Evolutionary conservation across 2,329 filamentous ascomycete species (phyloP).

Genomic region (Penicillium sp.): DNA sequence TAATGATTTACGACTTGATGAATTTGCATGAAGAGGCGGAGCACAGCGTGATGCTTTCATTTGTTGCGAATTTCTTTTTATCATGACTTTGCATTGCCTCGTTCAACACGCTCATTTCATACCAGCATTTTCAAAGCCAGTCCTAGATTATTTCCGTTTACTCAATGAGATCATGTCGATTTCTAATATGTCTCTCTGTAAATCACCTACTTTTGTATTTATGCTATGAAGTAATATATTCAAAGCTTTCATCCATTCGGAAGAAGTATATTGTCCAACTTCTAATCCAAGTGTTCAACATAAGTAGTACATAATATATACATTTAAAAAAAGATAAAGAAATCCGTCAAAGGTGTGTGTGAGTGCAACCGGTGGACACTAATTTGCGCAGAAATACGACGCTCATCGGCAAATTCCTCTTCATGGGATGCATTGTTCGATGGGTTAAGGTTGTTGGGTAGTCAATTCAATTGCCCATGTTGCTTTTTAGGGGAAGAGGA

Average conservation of each 20-base stretch:
- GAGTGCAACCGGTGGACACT: not conserved
- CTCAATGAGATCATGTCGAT: not conserved
- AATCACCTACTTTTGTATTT: not conserved
- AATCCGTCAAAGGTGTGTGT: not conserved
- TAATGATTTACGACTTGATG: conserved; percentile 24
- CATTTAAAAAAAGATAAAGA: not conserved
- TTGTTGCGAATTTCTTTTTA: not conserved
- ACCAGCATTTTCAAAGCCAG: not conserved
- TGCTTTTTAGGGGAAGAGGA: not conserved
- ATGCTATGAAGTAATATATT: not conserved
- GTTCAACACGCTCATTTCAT: not conserved
- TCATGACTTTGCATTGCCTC: not conserved
- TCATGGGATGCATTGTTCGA: not conserved
- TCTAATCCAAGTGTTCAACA: not conserved
- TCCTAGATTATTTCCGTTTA: not conserved
- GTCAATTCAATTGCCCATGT: not conserved
- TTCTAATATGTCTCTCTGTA: not conserved
- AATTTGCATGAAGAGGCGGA: conserved; percentile 1
- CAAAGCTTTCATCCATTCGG: not conserved
- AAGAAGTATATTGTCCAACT: not conserved
- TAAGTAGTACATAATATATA: not conserved
- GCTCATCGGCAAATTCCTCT: not conserved
- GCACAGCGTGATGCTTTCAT: not conserved
- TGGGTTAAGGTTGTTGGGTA: not conserved
- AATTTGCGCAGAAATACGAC: not conserved